Percentiles rank a stretch among this genome's conserved stretches.
phyloP scores from a whole-genome alignment of 345 rosid genomes.

The Aquilaria sinensis region DNA sequence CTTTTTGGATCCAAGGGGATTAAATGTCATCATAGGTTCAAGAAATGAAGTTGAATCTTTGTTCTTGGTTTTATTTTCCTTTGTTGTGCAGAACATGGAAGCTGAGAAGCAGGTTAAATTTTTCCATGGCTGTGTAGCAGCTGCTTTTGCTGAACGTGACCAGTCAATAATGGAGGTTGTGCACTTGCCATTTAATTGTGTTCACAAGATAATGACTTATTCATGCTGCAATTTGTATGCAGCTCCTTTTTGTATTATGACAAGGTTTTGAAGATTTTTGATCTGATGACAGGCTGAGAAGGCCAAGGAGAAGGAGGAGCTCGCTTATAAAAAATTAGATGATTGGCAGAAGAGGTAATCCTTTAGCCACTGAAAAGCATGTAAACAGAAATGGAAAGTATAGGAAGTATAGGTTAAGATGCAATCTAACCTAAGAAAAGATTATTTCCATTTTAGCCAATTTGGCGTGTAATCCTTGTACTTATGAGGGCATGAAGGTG shows the following conservation, averaged over 20 bases:
- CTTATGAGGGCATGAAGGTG: too few relatives aligned
- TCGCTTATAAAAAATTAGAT: conserved; percentile 49
- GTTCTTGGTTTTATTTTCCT: conserved; percentile 8
- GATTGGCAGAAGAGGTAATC: conserved; percentile 60
- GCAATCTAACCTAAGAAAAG: too few relatives aligned
- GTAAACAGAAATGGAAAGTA: too few relatives aligned
- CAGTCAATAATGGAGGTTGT: conserved; percentile 87
- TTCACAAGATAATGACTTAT: conserved; percentile 6
- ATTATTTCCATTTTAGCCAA: too few relatives aligned
- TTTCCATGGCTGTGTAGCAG: conserved; percentile 94
- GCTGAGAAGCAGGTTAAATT: conserved; percentile 90
- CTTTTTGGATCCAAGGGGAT: too few relatives aligned
- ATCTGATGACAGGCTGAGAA: conserved; percentile 76
- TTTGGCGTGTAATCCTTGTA: too few relatives aligned
- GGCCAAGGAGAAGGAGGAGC: conserved; percentile 87
- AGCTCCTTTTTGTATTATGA: background rate
- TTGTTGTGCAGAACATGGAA: conserved; percentile 64
- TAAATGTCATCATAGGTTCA: too few relatives aligned
- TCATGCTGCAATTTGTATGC: background rate
- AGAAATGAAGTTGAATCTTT: conserved; percentile 3
- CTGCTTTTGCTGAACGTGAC: conserved; percentile 98
- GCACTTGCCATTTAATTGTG: conserved; percentile 9
- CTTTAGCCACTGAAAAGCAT: background rate
- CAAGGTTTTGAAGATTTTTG: conserved; percentile 8
- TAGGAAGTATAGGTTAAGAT: too few relatives aligned